A percentile compares a stretch with the other conserved stretches of the same genome.
Conservation (phyloP, 306 rosid species). For the Cyclanthera cordifolia region DNA sequence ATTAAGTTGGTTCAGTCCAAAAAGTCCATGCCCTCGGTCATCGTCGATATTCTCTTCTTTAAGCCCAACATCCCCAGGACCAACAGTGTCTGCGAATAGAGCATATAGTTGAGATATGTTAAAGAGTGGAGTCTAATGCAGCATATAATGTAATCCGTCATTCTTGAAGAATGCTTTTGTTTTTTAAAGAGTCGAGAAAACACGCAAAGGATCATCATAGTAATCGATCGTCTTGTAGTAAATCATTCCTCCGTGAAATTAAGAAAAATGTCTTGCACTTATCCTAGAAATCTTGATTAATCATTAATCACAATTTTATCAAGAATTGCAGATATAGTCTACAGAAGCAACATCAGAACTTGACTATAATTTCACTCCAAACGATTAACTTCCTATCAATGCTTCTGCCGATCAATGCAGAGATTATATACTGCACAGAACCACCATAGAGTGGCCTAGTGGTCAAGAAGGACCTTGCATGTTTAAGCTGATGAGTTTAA, state of each 20-base stretch:
- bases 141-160: not conserved
- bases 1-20: slow-evolving; percentile 39
- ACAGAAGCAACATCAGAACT: not conserved
- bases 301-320: not conserved
- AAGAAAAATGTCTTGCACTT: not conserved
- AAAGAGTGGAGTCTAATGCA: slow-evolving; percentile 5
- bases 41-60: slow-evolving; percentile 54
- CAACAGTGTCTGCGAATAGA: slow-evolving; percentile 37
- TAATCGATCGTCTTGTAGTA: not conserved
- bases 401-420: too few relatives aligned
- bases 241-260: not conserved
- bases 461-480: too few relatives aligned
- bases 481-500: too few relatives aligned
- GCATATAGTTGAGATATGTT: slow-evolving; percentile 5
- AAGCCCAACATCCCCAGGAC: slow-evolving; percentile 72
- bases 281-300: not conserved
- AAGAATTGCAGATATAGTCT: not conserved
- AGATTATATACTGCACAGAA: too few relatives aligned
- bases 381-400: not conserved
- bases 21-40: slow-evolving; percentile 73
- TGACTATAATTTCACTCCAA: slow-evolving; percentile 4
- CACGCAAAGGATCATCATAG: not conserved
- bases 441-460: too few relatives aligned
- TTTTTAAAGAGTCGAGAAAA: not conserved
- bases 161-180: not conserved